These are phyloP conservation scores for Salix udensis DNA, from an alignment of 345 rosid genomes.

Conservation along the genomic window DNA sequence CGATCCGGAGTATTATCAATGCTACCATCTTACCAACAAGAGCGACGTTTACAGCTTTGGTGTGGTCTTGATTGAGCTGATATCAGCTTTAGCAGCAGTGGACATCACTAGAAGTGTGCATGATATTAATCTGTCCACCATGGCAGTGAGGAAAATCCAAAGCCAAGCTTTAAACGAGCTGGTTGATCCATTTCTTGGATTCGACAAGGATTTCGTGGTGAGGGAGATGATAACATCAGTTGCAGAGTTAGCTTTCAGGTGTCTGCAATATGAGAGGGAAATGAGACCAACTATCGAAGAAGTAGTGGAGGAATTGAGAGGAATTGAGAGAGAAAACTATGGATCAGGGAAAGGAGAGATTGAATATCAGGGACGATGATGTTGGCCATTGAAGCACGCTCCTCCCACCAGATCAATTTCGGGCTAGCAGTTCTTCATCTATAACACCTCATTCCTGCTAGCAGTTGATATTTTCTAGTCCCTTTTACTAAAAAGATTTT, in stretches of 20 bases:
- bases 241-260: conserved; percentile 68
- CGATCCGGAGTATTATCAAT: conserved; percentile 79
- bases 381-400: conserved; percentile 39
- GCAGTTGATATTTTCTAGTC: conserved; percentile 2
- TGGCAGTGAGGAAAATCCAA: conserved; percentile 73
- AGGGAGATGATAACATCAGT: conserved; percentile 43
- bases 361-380: conserved; percentile 46
- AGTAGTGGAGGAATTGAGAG: conserved; percentile 46
- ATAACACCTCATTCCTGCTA: conserved; percentile 26
- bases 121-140: conserved; percentile 67
- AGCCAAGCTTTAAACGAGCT: conserved; percentile 58
- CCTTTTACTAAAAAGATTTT: not conserved
- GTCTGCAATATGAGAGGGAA: conserved; percentile 75
- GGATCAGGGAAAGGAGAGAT: conserved; percentile 28
- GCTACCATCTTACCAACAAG: conserved; percentile 73
- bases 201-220: conserved; percentile 39
- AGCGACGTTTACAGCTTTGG: conserved; percentile 95
- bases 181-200: conserved; percentile 64
- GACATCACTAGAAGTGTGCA: conserved; percentile 59
- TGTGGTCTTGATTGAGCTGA: conserved; percentile 68
- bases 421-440: conserved; percentile 46
- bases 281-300: conserved; percentile 76
- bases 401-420: conserved; percentile 50
- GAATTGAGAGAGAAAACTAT: conserved; percentile 34
- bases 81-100: conserved; percentile 65